A percentile compares a stretch with the other conserved stretches of the same genome.
These are phyloP conservation scores for Magnusiomyces paraingens DNA, from an alignment of 1,139 yeast species.

Conservation along the genomic window DNA sequence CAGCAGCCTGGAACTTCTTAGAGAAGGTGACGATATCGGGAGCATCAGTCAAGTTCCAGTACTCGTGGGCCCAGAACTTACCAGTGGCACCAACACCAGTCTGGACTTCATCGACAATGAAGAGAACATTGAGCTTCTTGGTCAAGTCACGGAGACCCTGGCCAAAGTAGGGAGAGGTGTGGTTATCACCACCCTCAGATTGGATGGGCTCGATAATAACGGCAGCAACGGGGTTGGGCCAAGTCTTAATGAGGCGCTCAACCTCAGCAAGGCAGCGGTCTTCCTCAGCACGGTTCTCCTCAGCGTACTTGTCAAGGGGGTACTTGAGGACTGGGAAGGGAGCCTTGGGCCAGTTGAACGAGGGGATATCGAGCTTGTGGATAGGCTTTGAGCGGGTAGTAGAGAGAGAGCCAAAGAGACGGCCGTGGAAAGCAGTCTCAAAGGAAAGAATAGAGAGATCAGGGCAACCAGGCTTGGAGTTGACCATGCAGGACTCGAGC, in stretches of 20 bases:
- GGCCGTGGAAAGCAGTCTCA: conserved; percentile 73
- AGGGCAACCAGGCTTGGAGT: conserved; percentile 67
- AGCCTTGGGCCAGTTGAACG: conserved; percentile 85
- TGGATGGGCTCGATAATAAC: conserved; percentile 74
- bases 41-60: conserved; percentile 62
- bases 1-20: conserved; percentile 82
- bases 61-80: conserved; percentile 80
- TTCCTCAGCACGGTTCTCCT: conserved; percentile 58
- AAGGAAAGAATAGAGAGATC: conserved; percentile 68
- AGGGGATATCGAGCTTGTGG: conserved; percentile 78
- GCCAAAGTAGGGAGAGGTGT: conserved; percentile 67
- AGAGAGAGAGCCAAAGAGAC: conserved; percentile 72
- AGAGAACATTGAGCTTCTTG: conserved; percentile 55
- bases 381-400: conserved; percentile 77
- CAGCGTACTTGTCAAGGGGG: conserved; percentile 55
- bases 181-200: conserved; percentile 86
- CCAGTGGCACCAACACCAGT: conserved; percentile 89
- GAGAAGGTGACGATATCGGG: conserved; percentile 82
- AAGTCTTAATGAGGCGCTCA: conserved; percentile 49
- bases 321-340: conserved; percentile 69
- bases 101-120: conserved; percentile 80
- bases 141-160: conserved; percentile 72
- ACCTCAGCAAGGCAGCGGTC: conserved; percentile 54
- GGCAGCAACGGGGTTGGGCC: conserved; percentile 69
- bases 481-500: conserved; percentile 54